phyloP scores from a whole-genome alignment of 2,329 filamentous ascomycete species.

The Aspergillus transmontanensis region DNA sequence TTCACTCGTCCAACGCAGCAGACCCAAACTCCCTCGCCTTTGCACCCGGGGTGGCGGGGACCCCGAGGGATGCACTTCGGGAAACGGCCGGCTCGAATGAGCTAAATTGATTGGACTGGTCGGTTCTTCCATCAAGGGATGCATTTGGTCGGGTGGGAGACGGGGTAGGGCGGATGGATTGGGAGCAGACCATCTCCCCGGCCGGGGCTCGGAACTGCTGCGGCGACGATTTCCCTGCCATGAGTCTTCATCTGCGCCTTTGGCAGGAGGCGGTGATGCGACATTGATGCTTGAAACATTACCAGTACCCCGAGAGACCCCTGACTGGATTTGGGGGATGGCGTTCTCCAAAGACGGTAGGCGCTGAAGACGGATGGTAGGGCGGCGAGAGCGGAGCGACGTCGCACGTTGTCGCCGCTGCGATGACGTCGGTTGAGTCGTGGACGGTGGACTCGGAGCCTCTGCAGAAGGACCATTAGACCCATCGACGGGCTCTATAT shows the following conservation, averaged over 20 bases:
- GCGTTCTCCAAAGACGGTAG: constrained; percentile 19
- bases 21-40: constrained; percentile 20
- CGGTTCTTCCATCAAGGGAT: constrained; percentile 38
- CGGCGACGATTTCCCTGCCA: constrained; percentile 37
- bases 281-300: constrained; percentile 10
- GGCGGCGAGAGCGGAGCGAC: constrained; percentile 31
- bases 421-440: constrained; percentile 23
- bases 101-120: constrained; percentile 17
- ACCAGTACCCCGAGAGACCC: not conserved
- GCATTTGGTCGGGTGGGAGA: constrained; percentile 30
- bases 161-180: constrained; percentile 23
- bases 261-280: constrained; percentile 5
- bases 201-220: constrained; percentile 45
- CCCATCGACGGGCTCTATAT: constrained; percentile 37
- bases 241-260: constrained; percentile 30
- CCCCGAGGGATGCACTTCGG: constrained; percentile 17
- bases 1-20: constrained; percentile 37
- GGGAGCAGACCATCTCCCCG: constrained; percentile 35
- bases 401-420: constrained; percentile 24
- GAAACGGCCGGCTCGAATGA: constrained; percentile 12
- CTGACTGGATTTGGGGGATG: constrained; percentile 11
- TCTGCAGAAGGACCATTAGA: constrained; percentile 13
- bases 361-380: constrained; percentile 35
- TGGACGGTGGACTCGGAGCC: constrained; percentile 14
- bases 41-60: constrained; percentile 16